A percentile compares a stretch with the other conserved stretches of the same genome.
Conservation (phyloP, 495 filamentous ascomycete species). For the Penicillium manginii region DNA sequence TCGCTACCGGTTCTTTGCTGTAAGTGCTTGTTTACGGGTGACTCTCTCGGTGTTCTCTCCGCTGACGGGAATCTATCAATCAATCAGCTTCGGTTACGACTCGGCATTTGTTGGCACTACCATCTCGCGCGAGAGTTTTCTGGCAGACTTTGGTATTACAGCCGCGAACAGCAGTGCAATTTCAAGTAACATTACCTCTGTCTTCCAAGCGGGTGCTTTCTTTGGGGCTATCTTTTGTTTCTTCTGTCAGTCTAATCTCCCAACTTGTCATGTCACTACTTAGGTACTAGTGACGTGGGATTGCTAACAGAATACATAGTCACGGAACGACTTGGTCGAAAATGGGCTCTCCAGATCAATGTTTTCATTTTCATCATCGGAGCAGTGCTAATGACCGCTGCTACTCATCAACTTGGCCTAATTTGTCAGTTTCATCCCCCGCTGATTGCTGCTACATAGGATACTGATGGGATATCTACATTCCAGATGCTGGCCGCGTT, state of each 20-base stretch:
- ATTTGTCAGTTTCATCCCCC: constrained; percentile 27
- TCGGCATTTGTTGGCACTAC: constrained; percentile 66
- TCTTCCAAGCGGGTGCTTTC: constrained; percentile 63
- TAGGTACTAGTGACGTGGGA: not conserved
- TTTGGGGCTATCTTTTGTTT: constrained; percentile 53
- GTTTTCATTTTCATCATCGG: constrained; percentile 9
- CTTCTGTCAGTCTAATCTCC: constrained; percentile 16
- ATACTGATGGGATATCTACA: not conserved
- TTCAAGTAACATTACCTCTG: constrained; percentile 61
- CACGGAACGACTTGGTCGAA: constrained; percentile 17
- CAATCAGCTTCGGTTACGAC: constrained; percentile 52
- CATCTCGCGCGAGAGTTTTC: constrained; percentile 60
- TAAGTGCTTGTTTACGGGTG: not conserved
- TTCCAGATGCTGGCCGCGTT: constrained; percentile 62
- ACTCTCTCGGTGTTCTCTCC: not conserved
- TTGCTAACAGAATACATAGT: not conserved
- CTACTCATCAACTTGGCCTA: constrained; percentile 6
- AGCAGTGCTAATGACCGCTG: constrained; percentile 10
- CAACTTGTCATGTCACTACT: not conserved
- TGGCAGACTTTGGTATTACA: constrained; percentile 52
- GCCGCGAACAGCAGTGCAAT: constrained; percentile 45
- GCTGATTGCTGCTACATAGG: not conserved
- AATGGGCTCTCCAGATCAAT: constrained; percentile 7
- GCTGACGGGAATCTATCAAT: not conserved
- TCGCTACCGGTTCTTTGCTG: constrained; percentile 47